These are phyloP conservation scores for Stagonosporopsis chrysanthemi DNA, from an alignment of 2,329 filamentous ascomycete genomes.

Conservation along the genomic window DNA sequence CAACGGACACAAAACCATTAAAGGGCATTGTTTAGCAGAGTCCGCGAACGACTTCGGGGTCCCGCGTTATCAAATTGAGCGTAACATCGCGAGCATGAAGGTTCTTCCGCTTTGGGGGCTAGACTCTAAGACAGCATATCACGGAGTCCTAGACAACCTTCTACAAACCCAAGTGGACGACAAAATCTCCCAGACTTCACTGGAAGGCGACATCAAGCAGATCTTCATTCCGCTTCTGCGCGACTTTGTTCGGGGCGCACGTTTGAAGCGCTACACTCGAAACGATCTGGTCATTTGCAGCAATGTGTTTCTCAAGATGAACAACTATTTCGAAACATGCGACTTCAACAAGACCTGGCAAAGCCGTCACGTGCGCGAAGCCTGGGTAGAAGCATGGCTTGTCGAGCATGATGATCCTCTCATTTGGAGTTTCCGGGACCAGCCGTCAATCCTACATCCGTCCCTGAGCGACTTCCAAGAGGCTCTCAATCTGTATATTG, in stretches of 20 bases:
- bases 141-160: slow-evolving; percentile 54
- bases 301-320: slow-evolving; percentile 53
- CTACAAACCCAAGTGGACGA: slow-evolving; percentile 51
- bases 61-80: slow-evolving; percentile 29
- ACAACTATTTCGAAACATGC: slow-evolving; percentile 56
- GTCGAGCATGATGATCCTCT: not conserved
- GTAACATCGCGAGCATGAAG: slow-evolving; percentile 54
- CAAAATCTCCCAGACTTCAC: slow-evolving; percentile 44
- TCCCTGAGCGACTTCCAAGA: not conserved
- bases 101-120: slow-evolving; percentile 54
- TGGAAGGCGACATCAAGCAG: slow-evolving; percentile 45
- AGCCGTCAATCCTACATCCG: not conserved
- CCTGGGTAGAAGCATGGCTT: not conserved
- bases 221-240: slow-evolving; percentile 53
- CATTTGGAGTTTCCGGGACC: not conserved
- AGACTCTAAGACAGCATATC: slow-evolving; percentile 52
- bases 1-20: slow-evolving; percentile 53
- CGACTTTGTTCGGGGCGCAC: slow-evolving; percentile 43
- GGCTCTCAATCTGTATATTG: slow-evolving; percentile 22
- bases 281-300: slow-evolving; percentile 47
- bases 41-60: slow-evolving; percentile 54
- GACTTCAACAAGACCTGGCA: slow-evolving; percentile 18
- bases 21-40: slow-evolving; percentile 55
- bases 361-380: not conserved
- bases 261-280: slow-evolving; percentile 40